These are phyloP conservation scores for Talaromyces sp. DNA, from an alignment of 2,329 filamentous ascomycete genomes.

Conservation along the genomic window DNA sequence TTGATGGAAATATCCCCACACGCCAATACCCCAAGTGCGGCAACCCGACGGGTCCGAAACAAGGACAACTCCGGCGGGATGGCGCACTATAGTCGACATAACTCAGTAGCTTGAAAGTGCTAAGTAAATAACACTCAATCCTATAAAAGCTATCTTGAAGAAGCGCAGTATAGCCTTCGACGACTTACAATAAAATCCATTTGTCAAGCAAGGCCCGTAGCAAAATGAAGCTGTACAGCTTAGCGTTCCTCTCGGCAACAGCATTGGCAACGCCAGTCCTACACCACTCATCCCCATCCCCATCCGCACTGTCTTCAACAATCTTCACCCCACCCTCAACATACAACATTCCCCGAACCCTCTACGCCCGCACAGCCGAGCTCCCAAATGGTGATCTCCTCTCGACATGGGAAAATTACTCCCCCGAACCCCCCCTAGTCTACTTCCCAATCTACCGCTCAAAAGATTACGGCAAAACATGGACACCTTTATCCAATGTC, in stretches of 20 bases:
- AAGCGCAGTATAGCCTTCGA: background rate
- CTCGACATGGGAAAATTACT: slow-evolving; percentile 60
- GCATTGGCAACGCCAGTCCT: slow-evolving; percentile 13
- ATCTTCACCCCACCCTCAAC: slow-evolving; percentile 49
- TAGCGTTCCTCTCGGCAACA: slow-evolving; percentile 7
- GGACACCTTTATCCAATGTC: slow-evolving; percentile 65
- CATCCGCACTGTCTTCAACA: slow-evolving; percentile 27
- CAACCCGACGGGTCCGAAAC: slow-evolving; percentile 10
- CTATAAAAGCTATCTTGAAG: background rate
- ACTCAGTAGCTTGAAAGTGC: no score
- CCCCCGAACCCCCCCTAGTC: slow-evolving; percentile 56
- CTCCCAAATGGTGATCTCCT: slow-evolving; percentile 49
- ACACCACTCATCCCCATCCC: slow-evolving; percentile 28
- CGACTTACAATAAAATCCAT: background rate
- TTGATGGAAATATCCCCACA: slow-evolving; percentile 15
- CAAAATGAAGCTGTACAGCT: no score
- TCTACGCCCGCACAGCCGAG: slow-evolving; percentile 54
- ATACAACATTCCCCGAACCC: slow-evolving; percentile 51
- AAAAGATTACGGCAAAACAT: slow-evolving; percentile 59
- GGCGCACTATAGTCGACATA: no score
- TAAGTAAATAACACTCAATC: background rate
- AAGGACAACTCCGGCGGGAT: slow-evolving; percentile 28
- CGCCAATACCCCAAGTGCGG: background rate
- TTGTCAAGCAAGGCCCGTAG: no score
- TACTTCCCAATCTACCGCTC: slow-evolving; percentile 57